Conservation (phyloP, 768 basidiomycete species). For the Daedaleopsis sinensis region DNA sequence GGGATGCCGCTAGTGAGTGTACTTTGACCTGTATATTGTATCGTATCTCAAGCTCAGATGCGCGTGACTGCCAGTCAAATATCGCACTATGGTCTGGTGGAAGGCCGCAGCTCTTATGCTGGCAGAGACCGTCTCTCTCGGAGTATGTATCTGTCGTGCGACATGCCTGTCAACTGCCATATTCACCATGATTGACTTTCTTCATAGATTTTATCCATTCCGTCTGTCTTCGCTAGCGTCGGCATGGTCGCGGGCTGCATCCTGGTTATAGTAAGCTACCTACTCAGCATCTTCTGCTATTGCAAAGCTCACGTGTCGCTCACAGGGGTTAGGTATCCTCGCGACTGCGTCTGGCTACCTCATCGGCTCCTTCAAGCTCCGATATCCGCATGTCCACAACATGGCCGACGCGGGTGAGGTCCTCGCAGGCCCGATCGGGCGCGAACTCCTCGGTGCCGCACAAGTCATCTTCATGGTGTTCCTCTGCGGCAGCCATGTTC, state of each 20-base stretch:
- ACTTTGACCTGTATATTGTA: too few relatives aligned
- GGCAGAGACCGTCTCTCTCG: constrained; percentile 34
- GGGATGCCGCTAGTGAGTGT: not conserved
- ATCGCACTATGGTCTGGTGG: constrained; percentile 37
- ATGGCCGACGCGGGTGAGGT: constrained; percentile 37
- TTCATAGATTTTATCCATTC: constrained; percentile 31
- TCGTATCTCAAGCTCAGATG: not conserved
- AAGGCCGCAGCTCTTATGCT: constrained; percentile 36
- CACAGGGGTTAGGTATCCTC: constrained; percentile 26
- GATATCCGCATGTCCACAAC: constrained; percentile 37
- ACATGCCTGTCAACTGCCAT: not conserved
- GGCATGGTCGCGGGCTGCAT: constrained; percentile 33
- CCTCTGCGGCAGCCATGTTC: constrained; percentile 33
- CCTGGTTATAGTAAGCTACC: constrained; percentile 26
- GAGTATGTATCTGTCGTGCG: constrained; percentile 22
- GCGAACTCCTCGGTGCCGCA: constrained; percentile 33
- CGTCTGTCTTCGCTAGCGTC: constrained; percentile 30
- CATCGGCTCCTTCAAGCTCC: constrained; percentile 34
- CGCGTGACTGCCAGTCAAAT: constrained; percentile 24
- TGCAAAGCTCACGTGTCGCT: not conserved
- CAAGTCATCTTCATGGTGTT: constrained; percentile 34
- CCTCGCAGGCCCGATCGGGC: constrained; percentile 31
- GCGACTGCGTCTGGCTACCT: constrained; percentile 32
- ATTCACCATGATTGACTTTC: not conserved
- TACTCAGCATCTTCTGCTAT: not conserved